Conservation (phyloP, 352 stramenopile genomes). For the Globisporangium spinosum region DNA sequence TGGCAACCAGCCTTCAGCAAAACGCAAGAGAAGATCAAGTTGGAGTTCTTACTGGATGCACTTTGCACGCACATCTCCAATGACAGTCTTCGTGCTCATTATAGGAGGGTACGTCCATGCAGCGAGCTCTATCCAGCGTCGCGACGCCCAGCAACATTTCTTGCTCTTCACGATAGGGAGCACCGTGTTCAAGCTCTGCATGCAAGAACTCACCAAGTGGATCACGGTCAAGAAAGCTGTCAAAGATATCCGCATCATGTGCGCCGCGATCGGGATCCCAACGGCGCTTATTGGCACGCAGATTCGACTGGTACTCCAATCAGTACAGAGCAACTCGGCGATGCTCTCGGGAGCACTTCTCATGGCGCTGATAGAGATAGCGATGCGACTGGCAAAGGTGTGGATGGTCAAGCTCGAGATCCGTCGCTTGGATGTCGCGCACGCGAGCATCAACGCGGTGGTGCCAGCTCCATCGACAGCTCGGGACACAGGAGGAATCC, state of each 20-base stretch:
- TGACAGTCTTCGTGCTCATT: background rate
- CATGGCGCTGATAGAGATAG: background rate
- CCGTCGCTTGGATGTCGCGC: background rate
- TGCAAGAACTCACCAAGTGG: slow-evolving; percentile 34
- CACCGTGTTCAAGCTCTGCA: slow-evolving; percentile 29
- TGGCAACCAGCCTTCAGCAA: background rate
- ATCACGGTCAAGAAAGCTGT: slow-evolving; percentile 25
- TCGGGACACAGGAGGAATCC: background rate
- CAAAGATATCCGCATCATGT: slow-evolving; percentile 37
- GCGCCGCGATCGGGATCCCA: slow-evolving; percentile 24
- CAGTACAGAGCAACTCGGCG: background rate
- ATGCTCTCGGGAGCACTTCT: background rate
- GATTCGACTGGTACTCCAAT: slow-evolving; percentile 15
- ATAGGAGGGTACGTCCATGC: background rate
- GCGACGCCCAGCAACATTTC: background rate
- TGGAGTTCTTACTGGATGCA: background rate
- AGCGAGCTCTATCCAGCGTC: background rate
- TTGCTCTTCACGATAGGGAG: slow-evolving; percentile 20
- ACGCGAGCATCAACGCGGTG: background rate
- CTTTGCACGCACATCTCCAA: background rate
- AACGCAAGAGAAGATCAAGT: background rate
- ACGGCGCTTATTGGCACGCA: slow-evolving; percentile 25
- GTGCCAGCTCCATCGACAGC: background rate
- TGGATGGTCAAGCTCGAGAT: background rate
- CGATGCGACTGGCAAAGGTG: background rate